Base-by-base conservation (phyloP, 768 basidiomycete species). In the Leccinum disarticulatum region DNA sequence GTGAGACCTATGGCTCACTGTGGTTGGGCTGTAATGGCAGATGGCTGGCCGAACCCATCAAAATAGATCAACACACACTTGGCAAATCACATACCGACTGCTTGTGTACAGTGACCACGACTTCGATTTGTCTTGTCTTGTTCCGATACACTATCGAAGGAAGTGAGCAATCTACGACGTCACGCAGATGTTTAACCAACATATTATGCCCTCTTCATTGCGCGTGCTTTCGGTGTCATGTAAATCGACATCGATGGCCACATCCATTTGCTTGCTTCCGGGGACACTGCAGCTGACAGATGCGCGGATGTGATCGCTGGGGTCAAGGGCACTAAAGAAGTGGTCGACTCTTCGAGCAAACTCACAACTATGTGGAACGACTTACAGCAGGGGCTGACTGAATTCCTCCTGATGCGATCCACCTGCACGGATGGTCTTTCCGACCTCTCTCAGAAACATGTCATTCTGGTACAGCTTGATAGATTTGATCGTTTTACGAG, bases 71-170 rank as follows among this genome's bases (percentile, higher is more conserved):
- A 10, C 7, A n/a, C 17, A 41, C 11, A 19, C 10, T 22, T 43
- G 7, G 27, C 27, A 27, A 11, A 41, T 30, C 6, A 46, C 60
- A 31, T 35, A 66, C 61, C 22, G 54, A 31, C 15, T 56, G 52
- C 11, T 56, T 49, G 22, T 28, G 25, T n/a, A 49, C 55, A 9
- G 46, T 36, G 25, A 59, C 52, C 30, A 66, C 17, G 2, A 65
- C 49, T 30, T 65, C 64, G 41, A 66, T 8, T 0, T 66, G 43
- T 41, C 57, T 66, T 17, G 5, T 3, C 27, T 48, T 59, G n/a
- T 59, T 66, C 27, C 55, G 64, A 43, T 66, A 65, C 2, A 38
- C 64, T 66, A 30, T n/a, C 17, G 25, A 33, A 2, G 28, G 22
- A 41, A 17, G 38, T 51, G 25, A 62, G 54, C 3, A 15, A 55